These are phyloP conservation scores for Fagopyrum homotropicum DNA, from an alignment of 148 eudicot species.

Conservation along the genomic window DNA sequence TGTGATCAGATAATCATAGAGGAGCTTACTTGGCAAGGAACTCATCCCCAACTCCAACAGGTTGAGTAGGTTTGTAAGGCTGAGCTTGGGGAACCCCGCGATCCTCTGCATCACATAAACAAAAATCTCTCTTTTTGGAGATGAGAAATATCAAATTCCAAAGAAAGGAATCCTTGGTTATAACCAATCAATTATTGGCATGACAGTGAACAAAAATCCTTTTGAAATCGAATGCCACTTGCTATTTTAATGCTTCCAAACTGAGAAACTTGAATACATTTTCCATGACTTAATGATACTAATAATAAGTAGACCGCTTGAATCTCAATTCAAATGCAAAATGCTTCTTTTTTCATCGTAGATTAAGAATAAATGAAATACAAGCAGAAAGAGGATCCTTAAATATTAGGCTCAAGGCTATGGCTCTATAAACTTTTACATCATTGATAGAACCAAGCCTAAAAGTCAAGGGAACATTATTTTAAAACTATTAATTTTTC, in stretches of 20 bases:
- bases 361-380: background rate
- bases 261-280: background rate
- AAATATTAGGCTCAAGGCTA: background rate
- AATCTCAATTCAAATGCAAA: background rate
- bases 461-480: too few relatives aligned
- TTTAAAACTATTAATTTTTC: too few relatives aligned
- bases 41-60: constrained; percentile 47
- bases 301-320: background rate
- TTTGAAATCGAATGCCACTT: background rate
- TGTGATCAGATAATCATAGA: background rate
- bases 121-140: background rate
- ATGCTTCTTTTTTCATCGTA: background rate
- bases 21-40: constrained; percentile 63
- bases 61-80: constrained; percentile 49
- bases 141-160: background rate
- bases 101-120: constrained; percentile 23
- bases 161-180: background rate
- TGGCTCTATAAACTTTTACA: background rate
- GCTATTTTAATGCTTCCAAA: background rate
- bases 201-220: background rate
- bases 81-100: constrained; percentile 42
- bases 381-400: background rate
- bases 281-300: background rate
- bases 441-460: background rate
- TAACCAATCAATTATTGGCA: background rate